Evolutionary conservation across 768 basidiomycete species (phyloP).

Genomic region (Cyathus striatus): DNA sequence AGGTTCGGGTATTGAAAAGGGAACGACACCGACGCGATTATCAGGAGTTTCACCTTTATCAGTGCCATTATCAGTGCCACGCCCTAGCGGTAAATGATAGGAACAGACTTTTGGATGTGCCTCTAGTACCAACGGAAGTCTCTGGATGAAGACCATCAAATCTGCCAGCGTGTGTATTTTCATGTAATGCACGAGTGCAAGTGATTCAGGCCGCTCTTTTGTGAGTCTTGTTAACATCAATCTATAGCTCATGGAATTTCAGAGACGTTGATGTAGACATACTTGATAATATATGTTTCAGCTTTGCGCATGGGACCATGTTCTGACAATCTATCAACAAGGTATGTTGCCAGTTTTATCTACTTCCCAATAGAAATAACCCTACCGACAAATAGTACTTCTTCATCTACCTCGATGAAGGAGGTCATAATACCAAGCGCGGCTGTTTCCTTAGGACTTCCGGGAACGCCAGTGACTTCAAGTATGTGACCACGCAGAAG

Average conservation of each 20-base stretch:
- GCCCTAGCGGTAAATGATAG: too few relatives aligned
- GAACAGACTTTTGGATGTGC: constrained; percentile 39
- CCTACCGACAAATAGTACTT: constrained; percentile 66
- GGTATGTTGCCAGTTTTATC: background rate
- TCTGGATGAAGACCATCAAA: constrained; percentile 54
- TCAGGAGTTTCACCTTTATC: too few relatives aligned
- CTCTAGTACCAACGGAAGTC: constrained; percentile 41
- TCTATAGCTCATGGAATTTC: background rate
- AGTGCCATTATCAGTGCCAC: too few relatives aligned
- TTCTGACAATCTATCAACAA: constrained; percentile 38
- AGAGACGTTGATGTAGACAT: constrained; percentile 2
- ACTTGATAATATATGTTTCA: constrained; percentile 23
- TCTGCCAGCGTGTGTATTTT: constrained; percentile 44
- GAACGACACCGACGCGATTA: constrained; percentile 66
- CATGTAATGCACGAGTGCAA: constrained; percentile 34
- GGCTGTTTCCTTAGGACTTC: constrained; percentile 57
- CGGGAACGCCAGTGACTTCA: constrained; percentile 76
- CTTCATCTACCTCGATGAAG: constrained; percentile 41
- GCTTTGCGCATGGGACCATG: constrained; percentile 27
- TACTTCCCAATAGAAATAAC: background rate
- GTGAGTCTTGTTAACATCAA: background rate
- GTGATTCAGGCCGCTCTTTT: too few relatives aligned
- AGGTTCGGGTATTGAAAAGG: constrained; percentile 54
- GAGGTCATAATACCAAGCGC: constrained; percentile 43
- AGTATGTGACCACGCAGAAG: constrained; percentile 56